Base-by-base conservation (phyloP, 2,329 filamentous ascomycete species). In the Sclerotinia trifoliorum region DNA sequence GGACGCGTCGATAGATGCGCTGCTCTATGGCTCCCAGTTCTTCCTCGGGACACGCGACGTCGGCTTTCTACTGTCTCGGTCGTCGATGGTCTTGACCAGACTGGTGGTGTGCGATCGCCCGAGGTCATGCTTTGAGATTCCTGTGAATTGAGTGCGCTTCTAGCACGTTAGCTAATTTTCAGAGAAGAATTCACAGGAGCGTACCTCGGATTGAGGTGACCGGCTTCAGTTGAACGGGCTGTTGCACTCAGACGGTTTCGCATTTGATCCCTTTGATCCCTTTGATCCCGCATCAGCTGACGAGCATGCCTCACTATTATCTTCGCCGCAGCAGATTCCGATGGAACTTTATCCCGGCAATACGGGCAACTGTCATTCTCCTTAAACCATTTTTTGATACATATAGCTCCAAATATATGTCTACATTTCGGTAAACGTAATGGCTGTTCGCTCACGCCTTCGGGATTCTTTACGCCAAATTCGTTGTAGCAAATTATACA, bases 401-500 rank as follows among this genome's bases (percentile, higher is more conserved):
- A 90, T 72, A 84, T 81, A 67, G 88, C 82, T 24, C 87, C 87
- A 75, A 90, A 90, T 8, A 89, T 77, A 72, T 90, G 87, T 71
- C 85, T 86, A 80, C 87, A 90, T 71, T 82, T 84, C 2, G 87
- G 87, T 24, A 89, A 77, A 26, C 85, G 84, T 21, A 89, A 76
- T 0, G 87, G 85, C 3, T 78, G 79, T 74, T 90, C 87, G 57
- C 80, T 81, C 26, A 85, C 77, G 1, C 86, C 86, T 71, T 89
- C 87, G 0, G 86, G 86, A 39, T 83, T 86, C 68, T 79, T 76
- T 19, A 82, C 79, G 46, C 85, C 85, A 72, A 84, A 88, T 11
- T 88, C 85, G 71, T 88, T 88, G 74, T 89, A 89, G 78, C 87
- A 89, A 69, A 89, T 89, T 26, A 85, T 82, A 74, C 87, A 89